Evolutionary conservation across 176 grass and related monocot species (phyloP).

Genomic region (Phragmites australis): DNA sequence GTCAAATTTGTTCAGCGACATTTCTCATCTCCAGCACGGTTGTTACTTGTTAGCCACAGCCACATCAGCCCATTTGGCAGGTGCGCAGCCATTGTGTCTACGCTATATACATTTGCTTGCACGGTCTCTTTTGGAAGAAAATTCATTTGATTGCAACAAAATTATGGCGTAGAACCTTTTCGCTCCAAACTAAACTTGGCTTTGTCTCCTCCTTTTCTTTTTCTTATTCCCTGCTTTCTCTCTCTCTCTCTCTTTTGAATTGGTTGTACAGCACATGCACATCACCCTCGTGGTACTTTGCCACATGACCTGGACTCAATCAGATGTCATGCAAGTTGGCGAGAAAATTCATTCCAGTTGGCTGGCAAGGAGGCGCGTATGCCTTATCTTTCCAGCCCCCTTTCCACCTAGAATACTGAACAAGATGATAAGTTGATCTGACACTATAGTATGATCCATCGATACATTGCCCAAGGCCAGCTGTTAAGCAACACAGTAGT

Average conservation of each 20-base stretch:
- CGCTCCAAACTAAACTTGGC: not conserved
- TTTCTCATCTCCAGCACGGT: no score
- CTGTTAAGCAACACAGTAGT: conserved; percentile 33
- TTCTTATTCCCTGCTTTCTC: no score
- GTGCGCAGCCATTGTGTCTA: not conserved
- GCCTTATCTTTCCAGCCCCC: not conserved
- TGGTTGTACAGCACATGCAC: not conserved
- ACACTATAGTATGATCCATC: not conserved
- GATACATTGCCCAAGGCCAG: conserved; percentile 2
- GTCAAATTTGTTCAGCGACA: not conserved
- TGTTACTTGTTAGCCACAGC: no score
- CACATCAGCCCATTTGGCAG: not conserved
- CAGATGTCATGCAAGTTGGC: not conserved
- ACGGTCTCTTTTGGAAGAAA: no score
- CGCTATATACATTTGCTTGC: no score
- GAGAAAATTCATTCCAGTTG: not conserved
- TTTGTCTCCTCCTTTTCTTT: not conserved
- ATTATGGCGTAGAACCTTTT: not conserved
- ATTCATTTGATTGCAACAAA: not conserved
- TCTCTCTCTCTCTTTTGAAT: no score
- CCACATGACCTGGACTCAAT: conserved; percentile 39
- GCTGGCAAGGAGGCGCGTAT: conserved; percentile 7
- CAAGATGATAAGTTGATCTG: not conserved
- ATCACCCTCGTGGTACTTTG: no score
- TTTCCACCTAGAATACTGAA: conserved; percentile 47